Base-by-base conservation (phyloP, 257 asterid species). In the Agastache rugosa region DNA sequence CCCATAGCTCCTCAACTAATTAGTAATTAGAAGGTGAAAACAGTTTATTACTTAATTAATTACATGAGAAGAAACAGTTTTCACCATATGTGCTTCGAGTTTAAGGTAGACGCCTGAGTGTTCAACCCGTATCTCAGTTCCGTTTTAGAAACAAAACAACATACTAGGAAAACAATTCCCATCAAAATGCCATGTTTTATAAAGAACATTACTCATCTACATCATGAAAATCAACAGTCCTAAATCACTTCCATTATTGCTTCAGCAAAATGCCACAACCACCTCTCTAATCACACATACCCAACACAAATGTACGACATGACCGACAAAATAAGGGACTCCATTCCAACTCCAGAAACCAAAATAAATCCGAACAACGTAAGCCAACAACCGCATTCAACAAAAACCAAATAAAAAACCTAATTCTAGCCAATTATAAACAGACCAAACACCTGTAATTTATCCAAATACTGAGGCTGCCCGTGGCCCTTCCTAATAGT, bases 401-500 rank as follows among this genome's bases (percentile, higher is more conserved):
- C 23, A 39, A 12, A 74, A 34, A 12, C 47, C 4, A 60, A 48
- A 71, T 10, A 58, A 53, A 19, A 35, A 5, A 68, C 7, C 37
- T 68, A 51, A 66, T 56, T 19, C 67, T 20, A 63, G 4, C 44
- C 15, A 41, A 54, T 34, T 35, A 71, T 27, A 29, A 56, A 63
- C 4, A 51, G 39, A 69, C 27, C 27, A 78, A 55, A 3, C 56
- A 94, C 99, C 98, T 95, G 99, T 70, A 95, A 75, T 78, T 95
- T 95, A 85, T 94, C 98, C 20, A 94, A 87, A 79, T 94, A 94
- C 88, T 94, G 99, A 59, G 99, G 98, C 75, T 94, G 99, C 42
- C 98, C 99, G 42, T 85, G 98, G 50, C 97, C 99, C 85, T 89
- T 95, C 86, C 80, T 83, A 78, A 95, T 95, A 45, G 99, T 95